Percentiles rank a stretch among this genome's conserved stretches.
Conservation (phyloP, 1,284 basidiomycete genomes). For the Irpex lacteus region DNA sequence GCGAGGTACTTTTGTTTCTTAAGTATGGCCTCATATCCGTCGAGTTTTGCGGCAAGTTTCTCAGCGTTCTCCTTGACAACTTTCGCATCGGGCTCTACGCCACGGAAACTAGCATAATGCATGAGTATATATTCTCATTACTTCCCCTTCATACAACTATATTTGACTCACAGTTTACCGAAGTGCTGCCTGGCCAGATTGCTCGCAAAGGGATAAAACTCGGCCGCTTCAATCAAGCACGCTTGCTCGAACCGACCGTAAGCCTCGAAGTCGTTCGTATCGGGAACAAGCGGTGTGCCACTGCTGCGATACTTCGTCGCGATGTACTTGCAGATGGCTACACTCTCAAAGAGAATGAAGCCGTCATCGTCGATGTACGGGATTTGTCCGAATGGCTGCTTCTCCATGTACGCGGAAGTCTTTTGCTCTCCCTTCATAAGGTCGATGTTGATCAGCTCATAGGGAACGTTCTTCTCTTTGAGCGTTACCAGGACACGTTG, state of each 20-base stretch:
- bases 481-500: constrained; percentile 43
- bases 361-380: constrained; percentile 60
- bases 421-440: constrained; percentile 46
- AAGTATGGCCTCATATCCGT: neutral
- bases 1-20: neutral
- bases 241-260: neutral
- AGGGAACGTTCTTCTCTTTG: constrained; percentile 52
- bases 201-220: neutral
- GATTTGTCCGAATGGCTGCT: constrained; percentile 66
- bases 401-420: constrained; percentile 35
- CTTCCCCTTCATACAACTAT: neutral
- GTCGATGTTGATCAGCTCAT: constrained; percentile 44
- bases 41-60: neutral
- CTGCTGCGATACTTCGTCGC: constrained; percentile 21
- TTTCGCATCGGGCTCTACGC: neutral
- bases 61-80: neutral
- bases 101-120: neutral
- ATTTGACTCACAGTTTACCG: neutral
- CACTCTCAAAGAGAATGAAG: constrained; percentile 46
- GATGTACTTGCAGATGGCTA: constrained; percentile 52
- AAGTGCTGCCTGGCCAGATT: neutral
- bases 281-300: neutral
- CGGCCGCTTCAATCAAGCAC: neutral
- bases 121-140: neutral
- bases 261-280: neutral